phyloP scores from a whole-genome alignment of 2,329 filamentous ascomycete genomes.

The Waltergamsia citrina region DNA sequence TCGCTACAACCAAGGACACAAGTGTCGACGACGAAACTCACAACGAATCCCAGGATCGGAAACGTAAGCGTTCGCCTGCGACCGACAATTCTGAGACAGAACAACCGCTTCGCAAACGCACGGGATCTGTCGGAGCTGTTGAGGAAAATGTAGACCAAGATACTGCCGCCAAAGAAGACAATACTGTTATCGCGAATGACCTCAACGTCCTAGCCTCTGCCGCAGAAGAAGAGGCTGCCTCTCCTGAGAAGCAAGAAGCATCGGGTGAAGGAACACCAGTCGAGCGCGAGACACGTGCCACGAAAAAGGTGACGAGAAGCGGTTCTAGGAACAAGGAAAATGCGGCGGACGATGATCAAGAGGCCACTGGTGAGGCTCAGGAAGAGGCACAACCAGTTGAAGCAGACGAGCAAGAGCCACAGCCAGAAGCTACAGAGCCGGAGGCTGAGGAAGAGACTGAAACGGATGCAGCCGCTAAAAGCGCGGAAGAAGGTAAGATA shows the following conservation, averaged over 20 bases:
- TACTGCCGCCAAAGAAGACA: conserved; percentile 15
- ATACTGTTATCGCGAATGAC: conserved; percentile 26
- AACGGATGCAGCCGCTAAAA: conserved; percentile 45
- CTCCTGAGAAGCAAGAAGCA: conserved; percentile 15
- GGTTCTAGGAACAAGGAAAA: conserved; percentile 14
- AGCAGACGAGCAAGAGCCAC: conserved; percentile 31
- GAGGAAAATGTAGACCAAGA: conserved; percentile 23
- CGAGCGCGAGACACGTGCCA: conserved; percentile 20
- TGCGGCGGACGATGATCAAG: conserved; percentile 17
- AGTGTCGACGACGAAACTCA: conserved; percentile 16
- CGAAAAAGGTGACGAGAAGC: conserved; percentile 31
- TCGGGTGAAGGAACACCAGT: conserved; percentile 18
- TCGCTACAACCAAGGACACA: conserved; percentile 13
- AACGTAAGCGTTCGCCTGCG: conserved; percentile 39
- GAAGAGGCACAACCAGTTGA: conserved; percentile 22
- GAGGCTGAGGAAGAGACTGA: conserved; percentile 53
- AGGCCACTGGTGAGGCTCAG: conserved; percentile 19
- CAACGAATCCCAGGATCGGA: conserved; percentile 26
- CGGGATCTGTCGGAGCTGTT: conserved; percentile 32
- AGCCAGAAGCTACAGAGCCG: conserved; percentile 44
- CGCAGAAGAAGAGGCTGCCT: conserved; percentile 7
- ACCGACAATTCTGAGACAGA: conserved; percentile 34
- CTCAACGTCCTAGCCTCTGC: neutral
- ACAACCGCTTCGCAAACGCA: conserved; percentile 43
- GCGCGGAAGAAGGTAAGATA: conserved; percentile 59